A percentile compares a stretch with the other conserved stretches of the same genome.
These are phyloP conservation scores for Colletotrichum camelliae DNA, from an alignment of 2,329 filamentous ascomycete species.

Conservation along the genomic window DNA sequence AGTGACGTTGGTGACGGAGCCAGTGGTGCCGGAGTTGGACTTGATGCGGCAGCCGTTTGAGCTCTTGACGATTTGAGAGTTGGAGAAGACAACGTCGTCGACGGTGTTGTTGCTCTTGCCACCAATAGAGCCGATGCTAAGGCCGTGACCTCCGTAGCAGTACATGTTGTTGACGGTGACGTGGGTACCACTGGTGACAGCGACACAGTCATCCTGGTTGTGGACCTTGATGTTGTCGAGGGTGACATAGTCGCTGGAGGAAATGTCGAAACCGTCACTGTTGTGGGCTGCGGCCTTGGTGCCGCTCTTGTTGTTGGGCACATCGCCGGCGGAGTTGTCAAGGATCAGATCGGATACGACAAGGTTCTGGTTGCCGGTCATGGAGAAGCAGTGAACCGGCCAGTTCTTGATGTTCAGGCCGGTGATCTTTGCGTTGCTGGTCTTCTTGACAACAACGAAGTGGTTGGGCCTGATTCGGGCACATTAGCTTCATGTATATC, in stretches of 20 bases:
- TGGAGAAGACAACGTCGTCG: conserved; percentile 44
- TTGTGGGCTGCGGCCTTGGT: conserved; percentile 36
- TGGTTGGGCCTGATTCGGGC: conserved; percentile 1
- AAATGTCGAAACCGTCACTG: conserved; percentile 50
- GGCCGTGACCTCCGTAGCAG: conserved; percentile 51
- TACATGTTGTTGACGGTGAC: conserved; percentile 44
- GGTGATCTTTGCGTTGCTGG: conserved; percentile 9
- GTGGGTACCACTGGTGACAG: conserved; percentile 47
- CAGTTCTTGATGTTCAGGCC: conserved; percentile 20
- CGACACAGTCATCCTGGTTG: conserved; percentile 51
- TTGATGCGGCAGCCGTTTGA: conserved; percentile 53
- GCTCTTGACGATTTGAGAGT: conserved; percentile 43
- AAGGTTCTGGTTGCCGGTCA: conserved; percentile 9
- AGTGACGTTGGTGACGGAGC: conserved; percentile 46
- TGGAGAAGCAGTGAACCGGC: conserved; percentile 20
- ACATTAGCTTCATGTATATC: background rate
- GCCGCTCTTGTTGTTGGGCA: conserved; percentile 10
- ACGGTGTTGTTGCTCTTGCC: conserved; percentile 43
- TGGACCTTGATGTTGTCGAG: conserved; percentile 39
- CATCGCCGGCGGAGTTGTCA: conserved; percentile 17
- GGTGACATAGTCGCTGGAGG: conserved; percentile 38
- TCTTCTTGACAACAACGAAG: conserved; percentile 18
- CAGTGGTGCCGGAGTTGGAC: conserved; percentile 42
- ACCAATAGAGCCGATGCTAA: conserved; percentile 52
- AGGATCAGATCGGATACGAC: background rate